Base-by-base conservation (phyloP, 139 green algal species). In the Desmodesmus armatus region DNA sequence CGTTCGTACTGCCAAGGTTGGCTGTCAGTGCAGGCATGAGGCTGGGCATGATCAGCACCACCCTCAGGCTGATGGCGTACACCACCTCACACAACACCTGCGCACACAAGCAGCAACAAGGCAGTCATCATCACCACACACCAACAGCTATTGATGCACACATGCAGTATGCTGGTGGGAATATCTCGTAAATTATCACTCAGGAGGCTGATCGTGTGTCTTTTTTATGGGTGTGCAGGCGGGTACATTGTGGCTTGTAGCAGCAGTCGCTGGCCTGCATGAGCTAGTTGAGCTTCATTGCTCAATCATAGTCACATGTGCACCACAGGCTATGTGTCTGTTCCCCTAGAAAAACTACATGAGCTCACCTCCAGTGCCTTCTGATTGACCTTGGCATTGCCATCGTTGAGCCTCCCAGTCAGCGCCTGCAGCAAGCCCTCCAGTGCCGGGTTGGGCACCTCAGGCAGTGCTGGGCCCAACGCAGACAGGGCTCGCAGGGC, bases 361-460 rank as follows among this genome's bases (percentile, higher is more conserved):
- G n/a, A n/a, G n/a, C 91, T 51, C 40, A 80, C 86, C 82, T 92
- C 53, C 37, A 93, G 60, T 17, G 87, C 88, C 6, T 84, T 39
- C 29, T 90, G 74, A 25, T 66, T 73, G 2, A 95, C 92, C 88
- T 94, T 95, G 65, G 88, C 84, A 84, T 95, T 95, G 75, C 85
- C 87, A 77, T 95, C 92, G 4, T 47, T 47, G 11, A 95, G 49
- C 2, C 90, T 78, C 0, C 77, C 69, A 11, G 80, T 39, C 44
- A 91, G 33, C 2, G 35, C 71, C 23, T 78, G 43, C 51, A 90
- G 43, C 55, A 89, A 66, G 43, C 25, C 31, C n/a, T 90, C 66
- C 35, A 91, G 78, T 62, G 72, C 33, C 27, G 21, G 55, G 44
- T 91, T 84, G 0, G 83, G 85, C 31, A 88, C 78, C 31, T 77